Conservation (phyloP, 495 filamentous ascomycete species). For the Friedmanniomyces simplex region DNA sequence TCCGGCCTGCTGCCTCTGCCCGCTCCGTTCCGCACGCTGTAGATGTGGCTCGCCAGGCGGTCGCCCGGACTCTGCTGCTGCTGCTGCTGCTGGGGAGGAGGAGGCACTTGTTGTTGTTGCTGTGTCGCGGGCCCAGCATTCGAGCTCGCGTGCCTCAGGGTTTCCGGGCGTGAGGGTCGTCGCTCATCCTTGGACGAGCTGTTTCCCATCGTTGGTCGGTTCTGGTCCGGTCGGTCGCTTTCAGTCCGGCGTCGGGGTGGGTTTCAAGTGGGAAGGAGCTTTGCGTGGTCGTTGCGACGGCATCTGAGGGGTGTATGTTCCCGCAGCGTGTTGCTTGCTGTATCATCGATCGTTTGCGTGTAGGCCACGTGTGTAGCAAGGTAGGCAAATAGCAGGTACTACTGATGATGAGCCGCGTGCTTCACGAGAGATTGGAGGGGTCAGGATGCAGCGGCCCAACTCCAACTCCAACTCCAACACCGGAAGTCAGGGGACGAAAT, state of each 20-base stretch:
- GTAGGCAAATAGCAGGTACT: neutral
- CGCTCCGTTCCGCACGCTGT: constrained; percentile 18
- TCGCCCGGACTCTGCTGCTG: constrained; percentile 3
- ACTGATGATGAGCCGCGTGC: neutral
- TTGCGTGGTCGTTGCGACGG: neutral
- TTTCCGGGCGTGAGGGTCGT: constrained; percentile 17
- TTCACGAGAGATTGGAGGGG: neutral
- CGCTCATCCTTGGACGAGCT: constrained; percentile 33
- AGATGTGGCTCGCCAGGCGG: constrained; percentile 19
- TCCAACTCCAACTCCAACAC: too few relatives aligned
- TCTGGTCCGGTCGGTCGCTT: neutral
- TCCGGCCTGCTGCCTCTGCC: constrained; percentile 31
- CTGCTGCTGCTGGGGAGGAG: constrained; percentile 17
- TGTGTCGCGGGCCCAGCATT: constrained; percentile 1
- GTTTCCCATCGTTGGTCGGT: constrained; percentile 35
- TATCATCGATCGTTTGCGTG: neutral
- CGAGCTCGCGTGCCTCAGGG: constrained; percentile 22
- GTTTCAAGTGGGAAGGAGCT: neutral
- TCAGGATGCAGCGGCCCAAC: too few relatives aligned
- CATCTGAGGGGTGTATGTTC: neutral
- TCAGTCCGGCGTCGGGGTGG: neutral
- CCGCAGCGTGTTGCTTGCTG: neutral
- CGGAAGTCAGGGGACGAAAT: too few relatives aligned
- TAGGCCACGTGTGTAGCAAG: neutral
- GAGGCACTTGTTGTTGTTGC: constrained; percentile 1